Evolutionary conservation across 257 asterid genomes (phyloP).

Genomic region (Solanum tacnaense): DNA sequence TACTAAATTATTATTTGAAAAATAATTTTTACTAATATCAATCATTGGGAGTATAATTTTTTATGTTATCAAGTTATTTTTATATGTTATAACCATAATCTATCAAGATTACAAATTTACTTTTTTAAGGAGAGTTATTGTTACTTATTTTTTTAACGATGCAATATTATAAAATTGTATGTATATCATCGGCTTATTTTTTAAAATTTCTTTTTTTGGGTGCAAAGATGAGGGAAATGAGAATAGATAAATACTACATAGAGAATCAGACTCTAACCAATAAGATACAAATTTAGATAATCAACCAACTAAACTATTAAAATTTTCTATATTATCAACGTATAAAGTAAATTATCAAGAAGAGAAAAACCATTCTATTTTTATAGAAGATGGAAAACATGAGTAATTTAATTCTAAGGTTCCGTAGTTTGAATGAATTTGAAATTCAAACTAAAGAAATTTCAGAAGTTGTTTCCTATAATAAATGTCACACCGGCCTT

Average conservation of each 20-base stretch:
- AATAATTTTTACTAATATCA: neutral
- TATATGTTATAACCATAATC: neutral
- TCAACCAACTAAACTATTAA: neutral
- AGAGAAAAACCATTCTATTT: neutral
- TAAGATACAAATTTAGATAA: rapidly evolving
- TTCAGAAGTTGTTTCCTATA: constrained; percentile 18
- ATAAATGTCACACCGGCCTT: constrained; percentile 22
- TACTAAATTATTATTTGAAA: neutral
- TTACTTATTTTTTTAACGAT: neutral
- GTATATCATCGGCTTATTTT: neutral
- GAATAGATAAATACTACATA: rapidly evolving
- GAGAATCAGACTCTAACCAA: rapidly evolving
- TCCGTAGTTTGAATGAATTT: neutral
- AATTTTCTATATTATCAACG: rapidly evolving
- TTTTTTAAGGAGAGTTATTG: neutral
- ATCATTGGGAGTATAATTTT: neutral
- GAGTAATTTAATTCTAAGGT: neutral
- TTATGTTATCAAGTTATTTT: neutral
- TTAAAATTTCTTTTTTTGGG: no score
- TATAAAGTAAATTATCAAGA: neutral
- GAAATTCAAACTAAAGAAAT: constrained; percentile 11
- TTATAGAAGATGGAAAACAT: neutral
- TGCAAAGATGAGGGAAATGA: neutral
- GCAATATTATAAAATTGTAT: neutral
- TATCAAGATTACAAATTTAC: neutral